Evolutionary conservation across 768 basidiomycete species (phyloP).

Genomic region (Rhodotorula taiwanensis): DNA sequence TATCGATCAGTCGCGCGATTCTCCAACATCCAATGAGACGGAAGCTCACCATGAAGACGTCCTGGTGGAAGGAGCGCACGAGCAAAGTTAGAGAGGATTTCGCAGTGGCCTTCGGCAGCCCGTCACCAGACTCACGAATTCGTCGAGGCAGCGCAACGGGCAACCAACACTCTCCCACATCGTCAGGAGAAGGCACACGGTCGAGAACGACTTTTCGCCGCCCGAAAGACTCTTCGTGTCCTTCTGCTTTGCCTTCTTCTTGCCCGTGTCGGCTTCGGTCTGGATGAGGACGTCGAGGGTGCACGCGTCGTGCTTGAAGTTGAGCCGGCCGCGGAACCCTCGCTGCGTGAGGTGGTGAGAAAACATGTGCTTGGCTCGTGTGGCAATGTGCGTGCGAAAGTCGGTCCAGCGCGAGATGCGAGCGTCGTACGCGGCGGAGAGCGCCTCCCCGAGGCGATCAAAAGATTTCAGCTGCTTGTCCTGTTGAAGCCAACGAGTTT

Average conservation of each 20-base stretch:
- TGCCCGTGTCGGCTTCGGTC: slow-evolving; percentile 25
- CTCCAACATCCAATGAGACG: neutral
- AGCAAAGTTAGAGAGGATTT: too few species aligned
- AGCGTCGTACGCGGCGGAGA: slow-evolving; percentile 58
- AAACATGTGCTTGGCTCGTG: slow-evolving; percentile 65
- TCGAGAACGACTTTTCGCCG: slow-evolving; percentile 95
- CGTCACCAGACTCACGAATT: slow-evolving; percentile 71
- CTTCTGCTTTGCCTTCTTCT: slow-evolving; percentile 17
- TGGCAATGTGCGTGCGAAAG: slow-evolving; percentile 80
- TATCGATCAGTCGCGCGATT: too few species aligned
- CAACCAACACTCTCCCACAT: slow-evolving; percentile 94
- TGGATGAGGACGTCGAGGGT: slow-evolving; percentile 54
- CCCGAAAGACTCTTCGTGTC: slow-evolving; percentile 60
- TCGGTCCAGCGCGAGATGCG: slow-evolving; percentile 74
- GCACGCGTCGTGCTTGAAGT: slow-evolving; percentile 75
- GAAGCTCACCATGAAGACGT: slow-evolving; percentile 59
- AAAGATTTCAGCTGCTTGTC: neutral
- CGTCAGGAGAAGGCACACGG: slow-evolving; percentile 84
- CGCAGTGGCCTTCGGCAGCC: too few species aligned
- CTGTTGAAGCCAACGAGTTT: neutral
- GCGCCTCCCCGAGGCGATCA: slow-evolving; percentile 49
- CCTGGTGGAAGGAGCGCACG: slow-evolving; percentile 47
- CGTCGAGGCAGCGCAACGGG: slow-evolving; percentile 92
- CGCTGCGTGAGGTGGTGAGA: slow-evolving; percentile 72
- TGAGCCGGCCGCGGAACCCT: slow-evolving; percentile 50